These are phyloP conservation scores for Emericellopsis atlantica DNA, from an alignment of 2,329 filamentous ascomycete species.

Conservation along the genomic window DNA sequence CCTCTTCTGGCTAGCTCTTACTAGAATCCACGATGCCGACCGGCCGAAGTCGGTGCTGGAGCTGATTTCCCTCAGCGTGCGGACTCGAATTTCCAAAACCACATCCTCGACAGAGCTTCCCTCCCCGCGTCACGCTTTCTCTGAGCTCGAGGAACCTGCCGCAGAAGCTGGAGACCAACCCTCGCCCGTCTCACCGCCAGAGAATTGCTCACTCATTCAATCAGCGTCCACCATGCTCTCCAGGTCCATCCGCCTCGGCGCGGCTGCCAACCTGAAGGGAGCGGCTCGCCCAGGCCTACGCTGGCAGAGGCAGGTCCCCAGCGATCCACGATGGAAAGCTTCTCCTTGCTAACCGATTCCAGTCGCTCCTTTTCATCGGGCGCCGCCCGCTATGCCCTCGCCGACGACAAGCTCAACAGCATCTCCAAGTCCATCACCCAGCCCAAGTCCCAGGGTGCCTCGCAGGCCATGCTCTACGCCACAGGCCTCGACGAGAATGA, in stretches of 20 bases:
- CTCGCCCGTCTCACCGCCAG: no score
- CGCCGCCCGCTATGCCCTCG: slow-evolving; percentile 27
- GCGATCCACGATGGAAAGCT: neutral
- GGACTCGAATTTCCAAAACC: no score
- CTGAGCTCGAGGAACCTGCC: no score
- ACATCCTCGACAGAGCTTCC: no score
- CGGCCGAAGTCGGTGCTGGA: no score
- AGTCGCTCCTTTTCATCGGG: slow-evolving; percentile 38
- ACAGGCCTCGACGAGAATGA: slow-evolving; percentile 78
- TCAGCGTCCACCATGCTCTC: slow-evolving; percentile 1
- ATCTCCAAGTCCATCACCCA: slow-evolving; percentile 80
- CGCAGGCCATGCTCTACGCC: slow-evolving; percentile 97
- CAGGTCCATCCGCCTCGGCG: slow-evolving; percentile 1
- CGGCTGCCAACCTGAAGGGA: neutral
- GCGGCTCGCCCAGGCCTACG: neutral
- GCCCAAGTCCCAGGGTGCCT: slow-evolving; percentile 95
- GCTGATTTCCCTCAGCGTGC: no score
- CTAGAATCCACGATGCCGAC: no score
- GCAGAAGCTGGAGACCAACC: no score
- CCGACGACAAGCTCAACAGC: slow-evolving; percentile 61
- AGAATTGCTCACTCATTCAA: no score
- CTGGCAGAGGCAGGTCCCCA: neutral
- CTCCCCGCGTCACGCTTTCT: no score
- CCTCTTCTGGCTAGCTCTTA: no score
- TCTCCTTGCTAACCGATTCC: neutral